These are phyloP conservation scores for Ulmus americana DNA, from an alignment of 331 rosid genomes.

Conservation along the genomic window DNA sequence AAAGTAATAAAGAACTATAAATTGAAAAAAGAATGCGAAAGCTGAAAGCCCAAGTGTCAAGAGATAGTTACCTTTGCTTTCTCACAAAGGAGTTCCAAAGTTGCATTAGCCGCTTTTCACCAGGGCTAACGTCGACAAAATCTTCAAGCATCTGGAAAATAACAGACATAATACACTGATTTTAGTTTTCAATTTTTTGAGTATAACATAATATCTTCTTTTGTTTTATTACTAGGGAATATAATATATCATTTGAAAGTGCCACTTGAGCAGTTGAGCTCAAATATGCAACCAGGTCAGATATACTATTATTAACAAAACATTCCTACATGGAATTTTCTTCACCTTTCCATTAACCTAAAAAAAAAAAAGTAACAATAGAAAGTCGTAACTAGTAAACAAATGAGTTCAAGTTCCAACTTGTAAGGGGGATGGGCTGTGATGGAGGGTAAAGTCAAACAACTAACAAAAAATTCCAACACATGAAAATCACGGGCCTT, in stretches of 20 bases:
- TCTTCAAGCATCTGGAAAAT: conserved; percentile 95
- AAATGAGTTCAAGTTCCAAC: too few relatives aligned
- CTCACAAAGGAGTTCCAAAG: conserved; percentile 94
- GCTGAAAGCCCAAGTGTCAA: conserved; percentile 15
- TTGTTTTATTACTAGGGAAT: background rate
- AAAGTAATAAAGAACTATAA: too few relatives aligned
- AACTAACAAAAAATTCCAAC: background rate
- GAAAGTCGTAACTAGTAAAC: background rate
- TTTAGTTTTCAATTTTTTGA: conserved; percentile 18
- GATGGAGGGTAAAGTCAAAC: too few relatives aligned
- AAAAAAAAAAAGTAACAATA: background rate
- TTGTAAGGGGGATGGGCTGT: too few relatives aligned
- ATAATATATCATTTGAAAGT: background rate
- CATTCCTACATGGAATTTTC: background rate
- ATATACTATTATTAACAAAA: background rate
- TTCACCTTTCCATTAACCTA: background rate
- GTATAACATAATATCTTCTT: too few relatives aligned
- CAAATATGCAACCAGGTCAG: background rate
- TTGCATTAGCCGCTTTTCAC: conserved; percentile 93
- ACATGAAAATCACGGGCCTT: background rate
- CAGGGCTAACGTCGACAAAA: conserved; percentile 94
- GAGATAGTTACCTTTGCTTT: conserved; percentile 67
- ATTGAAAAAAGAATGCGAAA: background rate
- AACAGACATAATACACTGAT: conserved; percentile 4
- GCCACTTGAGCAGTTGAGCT: background rate